Percentiles rank a stretch among this genome's conserved stretches.
phyloP scores from a whole-genome alignment of 768 basidiomycete genomes.

The Pluteus cervinus region DNA sequence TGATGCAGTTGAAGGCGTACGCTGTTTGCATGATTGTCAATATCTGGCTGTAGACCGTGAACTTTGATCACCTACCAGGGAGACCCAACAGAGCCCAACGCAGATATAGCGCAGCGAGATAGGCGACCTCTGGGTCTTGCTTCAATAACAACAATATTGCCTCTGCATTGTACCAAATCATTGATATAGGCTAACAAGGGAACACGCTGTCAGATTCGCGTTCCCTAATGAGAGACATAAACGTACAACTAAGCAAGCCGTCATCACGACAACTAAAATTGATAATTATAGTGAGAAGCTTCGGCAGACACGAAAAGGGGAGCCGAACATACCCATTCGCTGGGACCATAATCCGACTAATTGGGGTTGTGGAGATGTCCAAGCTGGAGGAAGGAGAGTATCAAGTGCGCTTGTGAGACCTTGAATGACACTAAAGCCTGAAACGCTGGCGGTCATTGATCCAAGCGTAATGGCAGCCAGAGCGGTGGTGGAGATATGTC shows the following conservation, averaged over 20 bases:
- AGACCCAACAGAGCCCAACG: slow-evolving; percentile 73
- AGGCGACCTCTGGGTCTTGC: slow-evolving; percentile 83
- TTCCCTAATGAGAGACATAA: slow-evolving; percentile 4
- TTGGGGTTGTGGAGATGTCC: slow-evolving; percentile 82
- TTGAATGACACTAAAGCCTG: slow-evolving; percentile 75
- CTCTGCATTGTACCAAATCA: slow-evolving; percentile 84
- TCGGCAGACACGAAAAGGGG: background rate
- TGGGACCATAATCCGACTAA: slow-evolving; percentile 90
- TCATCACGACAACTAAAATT: slow-evolving; percentile 54
- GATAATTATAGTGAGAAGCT: slow-evolving; percentile 1
- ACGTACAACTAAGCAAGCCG: slow-evolving; percentile 53
- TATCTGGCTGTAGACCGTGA: slow-evolving; percentile 5
- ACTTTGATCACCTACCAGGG: slow-evolving; percentile 39
- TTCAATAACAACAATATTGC: slow-evolving; percentile 64
- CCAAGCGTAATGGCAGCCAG: slow-evolving; percentile 78
- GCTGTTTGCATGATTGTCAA: slow-evolving; percentile 19
- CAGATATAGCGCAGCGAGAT: slow-evolving; percentile 70
- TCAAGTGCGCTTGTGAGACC: slow-evolving; percentile 85
- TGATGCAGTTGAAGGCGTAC: slow-evolving; percentile 47
- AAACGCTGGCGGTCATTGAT: slow-evolving; percentile 68
- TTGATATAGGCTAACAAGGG: slow-evolving; percentile 38
- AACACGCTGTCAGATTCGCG: slow-evolving; percentile 18
- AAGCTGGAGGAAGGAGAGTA: slow-evolving; percentile 90
- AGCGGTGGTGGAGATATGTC: slow-evolving; percentile 85
- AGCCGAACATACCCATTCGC: slow-evolving; percentile 62